Evolutionary conservation across 2,329 filamentous ascomycete species (phyloP), one percentile per base, ranked within the genome.

Genomic region (Ophiostoma fasciatum): DNA sequence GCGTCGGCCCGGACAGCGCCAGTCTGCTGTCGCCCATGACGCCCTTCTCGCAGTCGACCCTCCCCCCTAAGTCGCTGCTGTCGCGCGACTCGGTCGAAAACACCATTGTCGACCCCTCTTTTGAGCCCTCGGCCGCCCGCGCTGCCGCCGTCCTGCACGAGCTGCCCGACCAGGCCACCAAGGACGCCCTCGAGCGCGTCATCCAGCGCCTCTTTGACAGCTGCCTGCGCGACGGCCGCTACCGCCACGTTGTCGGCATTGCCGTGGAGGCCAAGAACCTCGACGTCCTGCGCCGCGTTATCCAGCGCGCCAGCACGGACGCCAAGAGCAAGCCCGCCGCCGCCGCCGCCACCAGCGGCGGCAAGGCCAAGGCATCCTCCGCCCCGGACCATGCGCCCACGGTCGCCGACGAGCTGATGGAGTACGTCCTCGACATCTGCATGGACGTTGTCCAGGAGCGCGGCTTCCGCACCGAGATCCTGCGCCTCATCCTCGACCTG

Each of bases 371-470:
- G 26, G 35, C 19, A 5, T 7, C 34, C 6, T 10, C 28, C 11
- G 23, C 8, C 4, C 17, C 13, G 11, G 58, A 61, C 25, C 66
- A 68, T 17, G 59, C 62, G 29, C 55, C 57, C 10, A 58, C 64
- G 33, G 68, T 71, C 4, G 79, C 84, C 14, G 87, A 96, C 53
- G 88, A 96, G 54, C 62, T 98, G 39, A 90, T 98, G 78, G 90
- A 98, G 48, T 98, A 98, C 51, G 81, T 90, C 15, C 62, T 98
- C 42, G 77, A 87, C 47, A 92, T 98, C 46, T 94, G 88, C 65
- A 93, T 98, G 84, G 87, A 92, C 43, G 79, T 96, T 42, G 85
- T 98, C 14, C 90, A 96, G 59, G 90, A 98, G 61, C 75, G 88
- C 36, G 77, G 78, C 32, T 72, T 96, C 51, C 76, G 90, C 43